Evolutionary conservation across 495 filamentous ascomycete genomes (phyloP).

Genomic region (Astrothelium macrocarpum): DNA sequence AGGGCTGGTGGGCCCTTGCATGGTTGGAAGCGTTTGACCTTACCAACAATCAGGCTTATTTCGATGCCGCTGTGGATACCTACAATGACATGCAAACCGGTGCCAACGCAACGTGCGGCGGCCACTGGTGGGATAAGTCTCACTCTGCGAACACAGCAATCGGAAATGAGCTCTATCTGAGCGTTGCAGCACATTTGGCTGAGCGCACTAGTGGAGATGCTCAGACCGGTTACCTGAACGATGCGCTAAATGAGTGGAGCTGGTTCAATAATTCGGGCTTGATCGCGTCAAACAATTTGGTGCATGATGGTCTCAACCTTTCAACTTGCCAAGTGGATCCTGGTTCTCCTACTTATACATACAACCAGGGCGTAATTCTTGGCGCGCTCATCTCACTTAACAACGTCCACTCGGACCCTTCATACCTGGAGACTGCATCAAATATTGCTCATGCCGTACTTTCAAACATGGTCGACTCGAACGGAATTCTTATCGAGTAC

Average conservation of each 20-base stretch:
- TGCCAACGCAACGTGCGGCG: constrained; percentile 41
- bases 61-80: constrained; percentile 44
- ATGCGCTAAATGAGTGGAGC: constrained; percentile 49
- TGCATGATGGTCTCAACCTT: constrained; percentile 60
- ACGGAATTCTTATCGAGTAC: constrained; percentile 55
- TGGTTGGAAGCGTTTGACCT: constrained; percentile 29
- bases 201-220: constrained; percentile 43
- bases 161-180: constrained; percentile 65
- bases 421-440: constrained; percentile 47
- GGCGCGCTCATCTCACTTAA: constrained; percentile 61
- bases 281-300: constrained; percentile 53
- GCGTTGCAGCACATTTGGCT: constrained; percentile 60
- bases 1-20: constrained; percentile 30
- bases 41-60: constrained; percentile 24
- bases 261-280: constrained; percentile 61
- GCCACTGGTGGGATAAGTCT: constrained; percentile 61
- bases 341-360: constrained; percentile 53
- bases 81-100: constrained; percentile 46
- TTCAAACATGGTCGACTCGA: constrained; percentile 39
- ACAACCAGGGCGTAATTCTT: constrained; percentile 74
- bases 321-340: constrained; percentile 52
- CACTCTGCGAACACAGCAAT: constrained; percentile 58
- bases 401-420: constrained; percentile 42
- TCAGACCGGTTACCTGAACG: constrained; percentile 45
- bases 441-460: constrained; percentile 59